phyloP scores from a whole-genome alignment of 805 yeast genomes.

The Kurtzmaniella fragi region DNA sequence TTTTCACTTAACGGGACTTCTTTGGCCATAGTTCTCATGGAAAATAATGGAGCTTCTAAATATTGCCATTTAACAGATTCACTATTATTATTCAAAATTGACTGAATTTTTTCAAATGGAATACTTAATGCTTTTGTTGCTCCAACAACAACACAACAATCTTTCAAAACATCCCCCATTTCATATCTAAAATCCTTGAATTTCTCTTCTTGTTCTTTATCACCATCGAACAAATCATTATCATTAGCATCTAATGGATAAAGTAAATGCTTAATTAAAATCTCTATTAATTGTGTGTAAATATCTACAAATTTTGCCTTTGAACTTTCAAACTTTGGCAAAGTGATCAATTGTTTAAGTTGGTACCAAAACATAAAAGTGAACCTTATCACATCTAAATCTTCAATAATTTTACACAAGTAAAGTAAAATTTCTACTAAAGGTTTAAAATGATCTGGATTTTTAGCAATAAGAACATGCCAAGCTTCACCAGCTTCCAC shows the following conservation, averaged over 20 bases:
- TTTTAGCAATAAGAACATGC: constrained; percentile 78
- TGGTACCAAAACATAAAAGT: constrained; percentile 92
- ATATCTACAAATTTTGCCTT: constrained; percentile 46
- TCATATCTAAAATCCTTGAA: constrained; percentile 92
- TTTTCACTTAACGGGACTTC: constrained; percentile 70
- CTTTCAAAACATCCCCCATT: constrained; percentile 96
- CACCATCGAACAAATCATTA: constrained; percentile 51
- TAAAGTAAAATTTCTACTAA: constrained; percentile 69
- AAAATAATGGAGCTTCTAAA: constrained; percentile 84
- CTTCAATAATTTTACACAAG: constrained; percentile 62
- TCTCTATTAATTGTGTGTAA: constrained; percentile 52
- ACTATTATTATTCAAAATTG: constrained; percentile 29
- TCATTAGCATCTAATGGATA: constrained; percentile 51
- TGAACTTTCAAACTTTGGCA: constrained; percentile 54
- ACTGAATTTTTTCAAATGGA: constrained; percentile 60
- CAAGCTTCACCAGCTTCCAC: constrained; percentile 95
- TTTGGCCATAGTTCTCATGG: constrained; percentile 91
- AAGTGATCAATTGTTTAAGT: constrained; percentile 64
- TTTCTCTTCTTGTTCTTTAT: constrained; percentile 82
- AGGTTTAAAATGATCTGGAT: constrained; percentile 64
- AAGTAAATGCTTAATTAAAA: constrained; percentile 63
- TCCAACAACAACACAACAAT: constrained; percentile 90
- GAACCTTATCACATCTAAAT: constrained; percentile 82
- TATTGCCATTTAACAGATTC: constrained; percentile 65
- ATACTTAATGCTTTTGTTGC: constrained; percentile 61